A percentile compares a stretch with the other conserved stretches of the same genome.
These are phyloP conservation scores for Collybia mongolica DNA, from an alignment of 768 basidiomycete species.

Conservation along the genomic window DNA sequence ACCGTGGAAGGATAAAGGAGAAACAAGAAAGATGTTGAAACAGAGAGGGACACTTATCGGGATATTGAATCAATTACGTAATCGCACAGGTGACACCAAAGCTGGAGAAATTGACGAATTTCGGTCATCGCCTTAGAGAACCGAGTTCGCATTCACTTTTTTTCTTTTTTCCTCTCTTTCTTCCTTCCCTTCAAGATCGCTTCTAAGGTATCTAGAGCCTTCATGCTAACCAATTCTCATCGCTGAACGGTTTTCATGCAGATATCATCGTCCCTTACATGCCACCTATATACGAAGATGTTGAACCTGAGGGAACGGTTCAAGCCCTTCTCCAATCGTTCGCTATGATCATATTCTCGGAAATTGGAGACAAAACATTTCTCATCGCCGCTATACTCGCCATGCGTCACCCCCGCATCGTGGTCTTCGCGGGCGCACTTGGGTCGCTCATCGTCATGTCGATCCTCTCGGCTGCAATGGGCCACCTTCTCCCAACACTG, in stretches of 20 bases:
- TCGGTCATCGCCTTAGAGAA: too few species aligned
- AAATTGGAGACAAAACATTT: constrained; percentile 96
- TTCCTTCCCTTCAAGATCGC: background rate
- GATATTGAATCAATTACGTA: too few species aligned
- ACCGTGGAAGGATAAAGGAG: too few species aligned
- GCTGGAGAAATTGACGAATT: too few species aligned
- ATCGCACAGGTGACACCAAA: too few species aligned
- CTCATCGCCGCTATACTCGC: constrained; percentile 84
- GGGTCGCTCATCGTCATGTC: constrained; percentile 91
- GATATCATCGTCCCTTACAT: background rate
- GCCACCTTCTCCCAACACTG: constrained; percentile 83
- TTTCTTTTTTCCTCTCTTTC: background rate
- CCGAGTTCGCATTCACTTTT: background rate
- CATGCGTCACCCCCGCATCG: constrained; percentile 84
- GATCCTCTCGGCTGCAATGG: constrained; percentile 89
- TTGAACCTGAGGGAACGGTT: constrained; percentile 26
- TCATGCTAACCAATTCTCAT: too few species aligned
- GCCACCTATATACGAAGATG: constrained; percentile 7
- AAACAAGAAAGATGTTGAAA: too few species aligned
- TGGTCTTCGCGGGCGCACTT: constrained; percentile 90
- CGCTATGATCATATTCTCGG: constrained; percentile 88
- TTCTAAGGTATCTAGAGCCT: background rate
- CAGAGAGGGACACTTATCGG: too few species aligned
- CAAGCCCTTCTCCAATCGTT: constrained; percentile 77
- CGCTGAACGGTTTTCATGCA: too few species aligned